Conservation (phyloP, 2,329 filamentous ascomycete species). For the Didymella sp. region DNA sequence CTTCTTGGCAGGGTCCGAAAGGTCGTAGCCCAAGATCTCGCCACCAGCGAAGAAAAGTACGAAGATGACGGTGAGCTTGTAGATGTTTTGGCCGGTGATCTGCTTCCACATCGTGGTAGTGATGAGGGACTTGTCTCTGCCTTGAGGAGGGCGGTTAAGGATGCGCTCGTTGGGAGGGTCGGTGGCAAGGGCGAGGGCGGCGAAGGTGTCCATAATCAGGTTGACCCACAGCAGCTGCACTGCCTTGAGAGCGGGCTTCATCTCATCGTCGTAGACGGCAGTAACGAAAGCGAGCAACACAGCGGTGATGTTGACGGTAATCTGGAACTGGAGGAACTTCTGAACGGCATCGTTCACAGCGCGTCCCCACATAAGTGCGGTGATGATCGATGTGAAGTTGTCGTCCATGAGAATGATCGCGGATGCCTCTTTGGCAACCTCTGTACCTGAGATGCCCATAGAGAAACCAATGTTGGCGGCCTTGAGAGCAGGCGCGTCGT, state of each 20-base stretch:
- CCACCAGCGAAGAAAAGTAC: conserved; percentile 67
- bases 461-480: conserved; percentile 98
- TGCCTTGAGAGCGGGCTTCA: conserved; percentile 93
- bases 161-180: conserved; percentile 95
- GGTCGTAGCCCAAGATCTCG: conserved; percentile 62
- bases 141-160: conserved; percentile 86
- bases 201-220: conserved; percentile 92
- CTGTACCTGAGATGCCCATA: conserved; percentile 89
- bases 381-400: conserved; percentile 96
- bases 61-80: conserved; percentile 66
- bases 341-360: conserved; percentile 99
- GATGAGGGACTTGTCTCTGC: conserved; percentile 87
- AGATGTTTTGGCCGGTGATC: conserved; percentile 68
- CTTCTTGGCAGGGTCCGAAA: conserved; percentile 37
- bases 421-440: conserved; percentile 91
- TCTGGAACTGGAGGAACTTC: conserved; percentile 95
- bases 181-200: conserved; percentile 93
- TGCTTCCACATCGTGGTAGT: conserved; percentile 67
- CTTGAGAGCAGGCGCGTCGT: conserved; percentile 95
- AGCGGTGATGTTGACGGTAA: conserved; percentile 97
- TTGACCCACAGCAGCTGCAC: conserved; percentile 99
- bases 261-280: conserved; percentile 78
- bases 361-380: conserved; percentile 91
- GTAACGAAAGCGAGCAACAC: conserved; percentile 98
- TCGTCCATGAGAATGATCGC: conserved; percentile 98